Evolutionary conservation across 2,329 filamentous ascomycete species (phyloP).

Genomic region (Fusarium liriodendri): DNA sequence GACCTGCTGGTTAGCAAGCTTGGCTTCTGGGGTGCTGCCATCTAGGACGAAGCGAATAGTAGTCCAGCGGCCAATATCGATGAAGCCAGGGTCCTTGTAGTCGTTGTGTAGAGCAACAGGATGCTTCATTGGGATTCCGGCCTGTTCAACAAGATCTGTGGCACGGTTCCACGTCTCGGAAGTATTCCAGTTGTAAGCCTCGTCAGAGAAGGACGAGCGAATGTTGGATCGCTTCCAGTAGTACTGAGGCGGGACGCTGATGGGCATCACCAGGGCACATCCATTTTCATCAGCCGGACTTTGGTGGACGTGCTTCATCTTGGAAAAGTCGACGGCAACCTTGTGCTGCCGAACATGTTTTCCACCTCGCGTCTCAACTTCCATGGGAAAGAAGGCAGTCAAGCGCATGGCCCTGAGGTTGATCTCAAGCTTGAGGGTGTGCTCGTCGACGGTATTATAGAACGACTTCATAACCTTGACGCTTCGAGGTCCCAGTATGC

Average conservation of each 20-base stretch:
- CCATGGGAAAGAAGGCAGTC: slow-evolving; percentile 46
- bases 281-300: slow-evolving; percentile 36
- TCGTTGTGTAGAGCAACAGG: slow-evolving; percentile 55
- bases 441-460: slow-evolving; percentile 3
- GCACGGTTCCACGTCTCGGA: slow-evolving; percentile 62
- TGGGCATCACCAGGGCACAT: slow-evolving; percentile 58
- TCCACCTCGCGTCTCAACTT: slow-evolving; percentile 16
- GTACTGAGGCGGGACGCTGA: slow-evolving; percentile 62
- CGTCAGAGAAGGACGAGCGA: slow-evolving; percentile 47
- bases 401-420: slow-evolving; percentile 46
- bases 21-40: slow-evolving; percentile 34
- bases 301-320: slow-evolving; percentile 58
- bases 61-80: slow-evolving; percentile 69
- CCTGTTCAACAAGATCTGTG: slow-evolving; percentile 56
- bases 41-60: slow-evolving; percentile 62
- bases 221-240: slow-evolving; percentile 53
- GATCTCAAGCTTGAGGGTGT: slow-evolving; percentile 44
- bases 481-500: slow-evolving; percentile 61
- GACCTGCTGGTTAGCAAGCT: slow-evolving; percentile 56
- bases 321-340: slow-evolving; percentile 57
- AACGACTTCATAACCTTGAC: slow-evolving; percentile 69
- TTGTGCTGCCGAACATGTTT: slow-evolving; percentile 50
- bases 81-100: slow-evolving; percentile 48
- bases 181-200: slow-evolving; percentile 52
- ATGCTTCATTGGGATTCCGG: slow-evolving; percentile 45